phyloP scores from a whole-genome alignment of 371 early-diverging fungal genomes.

The Saksenaea vasiformis region DNA sequence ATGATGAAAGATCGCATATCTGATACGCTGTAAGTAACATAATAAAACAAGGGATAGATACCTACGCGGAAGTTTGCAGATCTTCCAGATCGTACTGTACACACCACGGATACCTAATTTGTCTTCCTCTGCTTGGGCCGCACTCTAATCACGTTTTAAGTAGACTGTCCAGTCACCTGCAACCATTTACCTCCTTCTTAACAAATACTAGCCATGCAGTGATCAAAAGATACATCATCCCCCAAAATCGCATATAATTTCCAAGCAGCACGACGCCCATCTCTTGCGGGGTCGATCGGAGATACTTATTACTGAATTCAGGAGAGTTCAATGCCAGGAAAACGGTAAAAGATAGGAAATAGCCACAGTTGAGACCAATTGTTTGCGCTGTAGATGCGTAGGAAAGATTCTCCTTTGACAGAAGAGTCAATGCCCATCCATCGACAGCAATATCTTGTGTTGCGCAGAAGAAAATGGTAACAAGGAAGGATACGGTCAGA shows the following conservation, averaged over 20 bases:
- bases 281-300: constrained; percentile 71
- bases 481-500: constrained; percentile 71
- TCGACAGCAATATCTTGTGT: constrained; percentile 99
- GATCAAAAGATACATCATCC: constrained; percentile 80
- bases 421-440: constrained; percentile 94
- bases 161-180: background rate
- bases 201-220: constrained; percentile 81
- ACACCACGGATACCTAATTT: constrained; percentile 59
- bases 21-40: constrained; percentile 13
- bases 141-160: background rate
- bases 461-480: constrained; percentile 90
- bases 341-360: constrained; percentile 94
- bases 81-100: constrained; percentile 68
- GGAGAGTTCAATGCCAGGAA: constrained; percentile 93
- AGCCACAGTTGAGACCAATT: constrained; percentile 94
- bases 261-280: constrained; percentile 81
- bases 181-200: constrained; percentile 66
- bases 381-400: constrained; percentile 96
- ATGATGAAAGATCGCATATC: constrained; percentile 84
- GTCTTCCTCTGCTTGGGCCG: constrained; percentile 37
- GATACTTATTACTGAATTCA: constrained; percentile 94
- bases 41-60: too few species aligned
- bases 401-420: constrained; percentile 85
- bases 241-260: constrained; percentile 91
- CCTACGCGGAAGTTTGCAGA: constrained; percentile 74